phyloP scores from a whole-genome alignment of 495 filamentous ascomycete genomes.

The Aspergillus taichungensis region DNA sequence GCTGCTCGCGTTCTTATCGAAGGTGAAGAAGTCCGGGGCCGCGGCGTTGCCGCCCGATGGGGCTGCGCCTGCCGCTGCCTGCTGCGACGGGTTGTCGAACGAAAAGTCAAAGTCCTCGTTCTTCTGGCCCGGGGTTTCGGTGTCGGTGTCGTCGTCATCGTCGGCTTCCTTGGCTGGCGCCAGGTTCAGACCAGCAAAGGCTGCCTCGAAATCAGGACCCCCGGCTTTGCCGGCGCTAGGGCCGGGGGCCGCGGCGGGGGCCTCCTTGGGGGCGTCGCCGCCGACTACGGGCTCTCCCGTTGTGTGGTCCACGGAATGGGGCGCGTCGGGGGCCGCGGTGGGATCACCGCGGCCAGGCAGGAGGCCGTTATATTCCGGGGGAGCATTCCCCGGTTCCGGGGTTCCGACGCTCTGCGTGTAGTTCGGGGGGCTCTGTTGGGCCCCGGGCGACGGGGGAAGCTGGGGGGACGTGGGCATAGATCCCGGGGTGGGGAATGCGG shows the following conservation, averaged over 20 bases:
- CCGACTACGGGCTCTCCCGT: conserved; percentile 36
- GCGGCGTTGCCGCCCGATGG: conserved; percentile 11
- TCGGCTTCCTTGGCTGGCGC: conserved; percentile 62
- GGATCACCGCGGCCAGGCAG: conserved; percentile 58
- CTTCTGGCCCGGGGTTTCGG: conserved; percentile 29
- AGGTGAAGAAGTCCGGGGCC: conserved; percentile 35
- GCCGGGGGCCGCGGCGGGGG: conserved; percentile 6
- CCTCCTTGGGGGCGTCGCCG: conserved; percentile 24
- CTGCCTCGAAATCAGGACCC: conserved; percentile 71
- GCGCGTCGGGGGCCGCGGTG: conserved; percentile 40
- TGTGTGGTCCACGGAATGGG: conserved; percentile 34
- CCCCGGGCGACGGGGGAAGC: conserved; percentile 40
- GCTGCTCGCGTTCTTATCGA: conserved; percentile 44
- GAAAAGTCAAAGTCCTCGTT: conserved; percentile 63
- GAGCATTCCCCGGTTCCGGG: conserved; percentile 34
- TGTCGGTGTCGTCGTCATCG: conserved; percentile 66
- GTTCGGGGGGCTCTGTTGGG: conserved; percentile 56
- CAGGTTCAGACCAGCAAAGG: conserved; percentile 70
- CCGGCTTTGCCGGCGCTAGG: conserved; percentile 21
- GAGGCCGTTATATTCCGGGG: conserved; percentile 55
- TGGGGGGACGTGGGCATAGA: conserved; percentile 16
- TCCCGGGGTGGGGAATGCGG: conserved; percentile 33
- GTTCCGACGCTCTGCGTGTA: conserved; percentile 43
- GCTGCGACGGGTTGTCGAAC: conserved; percentile 44
- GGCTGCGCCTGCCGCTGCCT: conserved; percentile 14